Evolutionary conservation across 495 filamentous ascomycete species (phyloP).

Genomic region (Hypoxylon lenormandii): DNA sequence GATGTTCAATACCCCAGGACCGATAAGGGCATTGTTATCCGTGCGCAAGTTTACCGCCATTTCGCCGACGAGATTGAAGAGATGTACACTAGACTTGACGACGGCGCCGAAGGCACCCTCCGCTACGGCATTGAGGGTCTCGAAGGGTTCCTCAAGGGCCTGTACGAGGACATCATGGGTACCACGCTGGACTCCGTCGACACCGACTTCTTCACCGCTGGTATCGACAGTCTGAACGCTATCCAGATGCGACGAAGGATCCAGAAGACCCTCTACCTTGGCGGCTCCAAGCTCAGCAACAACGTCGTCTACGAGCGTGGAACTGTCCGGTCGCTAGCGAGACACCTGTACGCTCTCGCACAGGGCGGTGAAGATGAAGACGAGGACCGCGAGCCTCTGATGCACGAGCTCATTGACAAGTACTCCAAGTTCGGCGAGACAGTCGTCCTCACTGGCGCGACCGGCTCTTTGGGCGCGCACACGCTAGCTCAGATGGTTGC

Average conservation of each 20-base stretch:
- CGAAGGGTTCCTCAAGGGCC: conserved; percentile 53
- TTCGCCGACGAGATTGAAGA: conserved; percentile 61
- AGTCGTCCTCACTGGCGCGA: conserved; percentile 65
- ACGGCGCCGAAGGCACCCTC: conserved; percentile 26
- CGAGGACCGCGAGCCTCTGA: conserved; percentile 48
- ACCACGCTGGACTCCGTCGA: conserved; percentile 50
- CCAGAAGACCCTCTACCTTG: conserved; percentile 56
- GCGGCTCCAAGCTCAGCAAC: conserved; percentile 43
- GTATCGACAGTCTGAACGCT: conserved; percentile 67
- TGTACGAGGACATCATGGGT: conserved; percentile 55
- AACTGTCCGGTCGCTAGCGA: conserved; percentile 57
- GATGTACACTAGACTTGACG: conserved; percentile 57
- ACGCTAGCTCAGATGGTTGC: conserved; percentile 60
- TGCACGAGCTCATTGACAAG: conserved; percentile 61
- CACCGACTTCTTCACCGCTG: conserved; percentile 65
- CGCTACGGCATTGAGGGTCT: conserved; percentile 53
- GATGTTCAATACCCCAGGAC: conserved; percentile 61
- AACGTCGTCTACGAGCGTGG: conserved; percentile 66
- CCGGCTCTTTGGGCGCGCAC: conserved; percentile 67
- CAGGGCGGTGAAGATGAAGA: conserved; percentile 2
- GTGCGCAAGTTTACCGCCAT: conserved; percentile 60
- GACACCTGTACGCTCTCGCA: conserved; percentile 56
- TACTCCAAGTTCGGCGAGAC: conserved; percentile 59
- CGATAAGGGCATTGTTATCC: conserved; percentile 69
- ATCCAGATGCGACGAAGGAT: conserved; percentile 66